phyloP scores from a whole-genome alignment of 2,329 filamentous ascomycete genomes.

The Hansfordia pulvinata region DNA sequence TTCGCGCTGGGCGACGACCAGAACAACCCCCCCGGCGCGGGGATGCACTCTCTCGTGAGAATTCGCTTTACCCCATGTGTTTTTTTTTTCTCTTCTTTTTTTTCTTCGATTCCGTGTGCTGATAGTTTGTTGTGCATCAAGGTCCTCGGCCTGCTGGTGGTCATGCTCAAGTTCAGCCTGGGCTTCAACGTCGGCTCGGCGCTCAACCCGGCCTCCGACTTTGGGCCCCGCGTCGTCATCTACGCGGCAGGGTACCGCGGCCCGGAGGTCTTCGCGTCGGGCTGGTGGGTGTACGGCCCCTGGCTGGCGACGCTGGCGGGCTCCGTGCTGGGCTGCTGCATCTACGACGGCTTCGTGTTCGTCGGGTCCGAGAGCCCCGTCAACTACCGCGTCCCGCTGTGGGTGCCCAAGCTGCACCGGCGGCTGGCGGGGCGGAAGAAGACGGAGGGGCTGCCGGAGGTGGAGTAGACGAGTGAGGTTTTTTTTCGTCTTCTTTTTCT shows the following conservation, averaged over 20 bases:
- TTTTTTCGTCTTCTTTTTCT: no score
- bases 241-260: constrained; percentile 16
- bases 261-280: constrained; percentile 12
- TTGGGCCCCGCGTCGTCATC: constrained; percentile 18
- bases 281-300: constrained; percentile 19
- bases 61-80: no score
- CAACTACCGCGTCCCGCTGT: constrained; percentile 11
- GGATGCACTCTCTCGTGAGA: constrained; percentile 20
- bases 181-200: constrained; percentile 22
- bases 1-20: constrained; percentile 22
- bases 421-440: no score
- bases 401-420: no score
- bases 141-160: constrained; percentile 19
- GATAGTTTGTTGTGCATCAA: no score
- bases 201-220: constrained; percentile 22
- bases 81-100: no score
- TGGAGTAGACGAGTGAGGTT: no score
- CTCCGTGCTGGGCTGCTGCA: constrained; percentile 13
- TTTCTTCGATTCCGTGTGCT: no score
- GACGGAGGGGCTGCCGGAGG: no score
- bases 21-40: constrained; percentile 21
- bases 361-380: constrained; percentile 14
- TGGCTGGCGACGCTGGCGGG: constrained; percentile 14
- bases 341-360: constrained; percentile 19
- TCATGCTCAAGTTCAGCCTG: constrained; percentile 20